These are phyloP conservation scores for Fusarium coffeatum DNA, from an alignment of 2,329 filamentous ascomycete species.

Conservation along the genomic window DNA sequence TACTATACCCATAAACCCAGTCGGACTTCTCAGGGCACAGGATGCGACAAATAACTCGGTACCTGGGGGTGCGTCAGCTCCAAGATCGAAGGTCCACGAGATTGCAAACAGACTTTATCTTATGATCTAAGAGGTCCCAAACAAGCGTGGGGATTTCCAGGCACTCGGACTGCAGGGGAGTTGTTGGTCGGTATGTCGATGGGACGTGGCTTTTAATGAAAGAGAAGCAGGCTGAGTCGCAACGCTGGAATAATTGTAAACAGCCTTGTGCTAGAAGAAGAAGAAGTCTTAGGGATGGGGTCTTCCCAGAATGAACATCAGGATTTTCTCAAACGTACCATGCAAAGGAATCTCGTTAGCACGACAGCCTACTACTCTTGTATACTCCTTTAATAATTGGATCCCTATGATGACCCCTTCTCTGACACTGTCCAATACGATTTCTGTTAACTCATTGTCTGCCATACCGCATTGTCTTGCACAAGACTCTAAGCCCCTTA, in stretches of 20 bases:
- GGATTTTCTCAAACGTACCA: constrained; percentile 10
- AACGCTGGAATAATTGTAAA: constrained; percentile 19
- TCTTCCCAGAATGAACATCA: neutral
- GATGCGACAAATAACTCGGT: constrained; percentile 12
- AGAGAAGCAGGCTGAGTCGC: constrained; percentile 5
- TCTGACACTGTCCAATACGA: constrained; percentile 17
- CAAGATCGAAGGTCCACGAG: neutral
- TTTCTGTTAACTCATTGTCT: constrained; percentile 13
- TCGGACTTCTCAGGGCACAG: neutral
- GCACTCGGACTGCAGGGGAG: constrained; percentile 11
- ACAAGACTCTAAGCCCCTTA: constrained; percentile 5
- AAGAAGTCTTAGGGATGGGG: neutral
- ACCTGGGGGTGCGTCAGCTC: constrained; percentile 19
- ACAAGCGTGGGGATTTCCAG: constrained; percentile 29
- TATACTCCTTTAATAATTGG: constrained; percentile 16
- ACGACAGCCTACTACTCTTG: constrained; percentile 15
- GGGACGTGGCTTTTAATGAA: constrained; percentile 5
- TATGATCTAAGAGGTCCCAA: constrained; percentile 20
- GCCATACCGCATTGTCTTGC: constrained; percentile 15
- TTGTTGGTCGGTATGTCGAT: constrained; percentile 16
- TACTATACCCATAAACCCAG: neutral
- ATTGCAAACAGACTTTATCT: constrained; percentile 12
- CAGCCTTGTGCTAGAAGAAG: constrained; percentile 8
- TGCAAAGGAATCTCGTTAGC: constrained; percentile 34
- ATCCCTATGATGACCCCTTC: constrained; percentile 22